Percentiles rank a stretch among this genome's conserved stretches.
Conservation (phyloP, 805 yeast species). For the Diddensiella transvaalensis region DNA sequence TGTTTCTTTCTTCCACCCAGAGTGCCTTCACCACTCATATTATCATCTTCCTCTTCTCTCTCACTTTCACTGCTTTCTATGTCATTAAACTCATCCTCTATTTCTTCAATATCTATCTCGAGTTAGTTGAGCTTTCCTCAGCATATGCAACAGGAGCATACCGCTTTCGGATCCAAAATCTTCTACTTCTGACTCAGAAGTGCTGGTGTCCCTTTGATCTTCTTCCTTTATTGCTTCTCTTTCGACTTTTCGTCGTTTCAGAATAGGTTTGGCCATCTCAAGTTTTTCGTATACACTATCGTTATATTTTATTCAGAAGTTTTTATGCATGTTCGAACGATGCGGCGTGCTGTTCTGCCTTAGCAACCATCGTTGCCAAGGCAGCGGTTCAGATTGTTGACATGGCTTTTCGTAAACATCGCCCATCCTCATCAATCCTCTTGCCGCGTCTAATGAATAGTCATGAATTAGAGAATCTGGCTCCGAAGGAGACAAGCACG, state of each 20-base stretch:
- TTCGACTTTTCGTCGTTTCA: slow-evolving; percentile 7
- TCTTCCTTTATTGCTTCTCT: slow-evolving; percentile 7
- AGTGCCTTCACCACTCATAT: slow-evolving; percentile 1
- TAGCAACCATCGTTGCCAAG: no score
- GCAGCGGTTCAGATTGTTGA: no score
- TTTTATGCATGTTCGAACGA: no score
- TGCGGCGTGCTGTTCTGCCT: no score
- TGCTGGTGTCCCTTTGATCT: not conserved
- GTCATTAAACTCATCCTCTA: slow-evolving; percentile 21
- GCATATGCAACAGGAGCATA: no score
- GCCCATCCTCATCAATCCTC: no score
- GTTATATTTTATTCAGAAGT: no score
- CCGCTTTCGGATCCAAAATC: not conserved
- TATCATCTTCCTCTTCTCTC: slow-evolving; percentile 6
- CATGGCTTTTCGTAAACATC: no score
- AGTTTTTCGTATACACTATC: slow-evolving; percentile 85
- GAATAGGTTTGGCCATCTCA: slow-evolving; percentile 49
- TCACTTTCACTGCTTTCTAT: slow-evolving; percentile 12
- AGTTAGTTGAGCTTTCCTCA: no score
- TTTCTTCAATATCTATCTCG: slow-evolving; percentile 25
- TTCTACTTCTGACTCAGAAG: not conserved
- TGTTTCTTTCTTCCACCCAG: slow-evolving; percentile 12
- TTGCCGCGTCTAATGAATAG: not conserved
- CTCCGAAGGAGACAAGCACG: slow-evolving; percentile 1
- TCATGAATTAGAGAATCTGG: slow-evolving; percentile 5